Conservation (phyloP, 805 yeast species). For the Wickerhamomyces chaumierensis region DNA sequence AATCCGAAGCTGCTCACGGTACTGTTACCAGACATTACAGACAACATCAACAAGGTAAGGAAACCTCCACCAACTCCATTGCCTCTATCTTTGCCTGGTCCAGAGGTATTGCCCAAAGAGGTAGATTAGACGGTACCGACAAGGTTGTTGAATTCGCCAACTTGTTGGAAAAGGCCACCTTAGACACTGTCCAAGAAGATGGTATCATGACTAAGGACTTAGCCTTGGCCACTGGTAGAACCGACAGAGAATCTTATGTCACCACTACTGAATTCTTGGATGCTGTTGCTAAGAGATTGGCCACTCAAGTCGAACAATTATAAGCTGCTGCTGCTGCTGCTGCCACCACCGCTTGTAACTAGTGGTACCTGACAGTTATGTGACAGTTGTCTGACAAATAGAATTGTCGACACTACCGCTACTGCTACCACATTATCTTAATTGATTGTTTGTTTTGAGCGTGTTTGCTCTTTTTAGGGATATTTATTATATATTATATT, state of each 20-base stretch:
- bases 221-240: slow-evolving; percentile 59
- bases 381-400: slow-evolving; percentile 1
- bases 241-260: slow-evolving; percentile 51
- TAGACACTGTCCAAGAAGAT: slow-evolving; percentile 64
- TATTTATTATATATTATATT: slow-evolving; percentile 1
- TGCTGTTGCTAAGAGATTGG: slow-evolving; percentile 57
- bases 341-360: no score
- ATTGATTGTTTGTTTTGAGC: slow-evolving; percentile 2
- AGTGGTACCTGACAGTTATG: not conserved
- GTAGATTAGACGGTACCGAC: slow-evolving; percentile 61
- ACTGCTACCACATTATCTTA: not conserved
- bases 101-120: slow-evolving; percentile 77
- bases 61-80: slow-evolving; percentile 76
- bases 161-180: slow-evolving; percentile 51
- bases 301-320: slow-evolving; percentile 20
- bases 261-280: slow-evolving; percentile 69
- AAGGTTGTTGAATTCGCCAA: slow-evolving; percentile 61
- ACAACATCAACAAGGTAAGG: slow-evolving; percentile 72
- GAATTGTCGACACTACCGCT: slow-evolving; percentile 3
- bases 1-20: slow-evolving; percentile 82
- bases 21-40: slow-evolving; percentile 82
- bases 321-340: not conserved
- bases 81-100: slow-evolving; percentile 84
- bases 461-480: no score
- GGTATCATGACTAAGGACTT: slow-evolving; percentile 77